phyloP scores from a whole-genome alignment of 495 filamentous ascomycete genomes.

The Lepidopterella palustris region DNA sequence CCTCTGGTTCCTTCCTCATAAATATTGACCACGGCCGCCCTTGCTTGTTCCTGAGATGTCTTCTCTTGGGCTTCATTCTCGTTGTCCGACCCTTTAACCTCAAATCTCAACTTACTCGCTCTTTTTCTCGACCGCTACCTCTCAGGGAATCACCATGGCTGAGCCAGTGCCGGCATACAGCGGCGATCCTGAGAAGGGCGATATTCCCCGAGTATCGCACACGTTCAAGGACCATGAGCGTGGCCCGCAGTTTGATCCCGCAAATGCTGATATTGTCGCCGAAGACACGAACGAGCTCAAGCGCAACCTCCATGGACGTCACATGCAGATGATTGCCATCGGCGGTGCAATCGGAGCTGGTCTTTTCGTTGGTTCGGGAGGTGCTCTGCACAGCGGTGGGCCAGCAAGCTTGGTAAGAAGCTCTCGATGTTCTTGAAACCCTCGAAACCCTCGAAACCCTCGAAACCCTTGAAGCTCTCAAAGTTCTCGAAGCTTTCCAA shows the following conservation, averaged over 20 bases:
- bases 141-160: neutral
- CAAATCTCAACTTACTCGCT: neutral
- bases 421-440: too few species aligned
- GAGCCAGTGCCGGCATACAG: neutral
- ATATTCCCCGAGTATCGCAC: slow-evolving; percentile 1
- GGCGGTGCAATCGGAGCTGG: slow-evolving; percentile 37
- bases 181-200: slow-evolving; percentile 12
- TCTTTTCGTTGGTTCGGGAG: slow-evolving; percentile 35
- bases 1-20: neutral
- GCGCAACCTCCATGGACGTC: slow-evolving; percentile 17
- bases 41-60: neutral
- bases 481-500: too few species aligned
- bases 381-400: slow-evolving; percentile 29
- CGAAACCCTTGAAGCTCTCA: too few species aligned
- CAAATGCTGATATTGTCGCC: neutral
- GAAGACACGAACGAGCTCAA: slow-evolving; percentile 16
- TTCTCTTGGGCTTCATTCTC: neutral
- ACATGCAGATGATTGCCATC: slow-evolving; percentile 31
- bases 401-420: slow-evolving; percentile 29
- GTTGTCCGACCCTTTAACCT: neutral
- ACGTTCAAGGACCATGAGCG: slow-evolving; percentile 13
- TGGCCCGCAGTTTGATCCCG: slow-evolving; percentile 7
- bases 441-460: too few species aligned
- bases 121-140: neutral
- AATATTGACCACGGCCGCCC: neutral